Percentiles rank a stretch among this genome's conserved stretches.
phyloP scores from a whole-genome alignment of 352 stramenopile genomes.

The Phytophthora pinifolia region DNA sequence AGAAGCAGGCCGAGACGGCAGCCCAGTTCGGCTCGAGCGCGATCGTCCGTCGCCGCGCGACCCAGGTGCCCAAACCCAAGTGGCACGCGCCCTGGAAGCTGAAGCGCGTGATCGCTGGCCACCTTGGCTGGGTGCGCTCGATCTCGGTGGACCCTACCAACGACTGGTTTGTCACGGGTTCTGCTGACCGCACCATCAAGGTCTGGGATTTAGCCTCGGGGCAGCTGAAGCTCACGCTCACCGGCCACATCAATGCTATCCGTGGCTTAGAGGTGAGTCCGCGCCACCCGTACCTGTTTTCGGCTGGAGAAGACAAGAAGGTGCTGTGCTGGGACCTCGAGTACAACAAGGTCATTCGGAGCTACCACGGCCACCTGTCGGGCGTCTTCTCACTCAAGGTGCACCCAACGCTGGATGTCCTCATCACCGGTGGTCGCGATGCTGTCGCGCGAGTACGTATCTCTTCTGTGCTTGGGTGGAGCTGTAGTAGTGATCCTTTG shows the following conservation, averaged over 20 bases:
- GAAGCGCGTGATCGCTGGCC: slow-evolving; percentile 94
- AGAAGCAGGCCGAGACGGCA: slow-evolving; percentile 48
- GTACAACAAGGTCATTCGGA: slow-evolving; percentile 99
- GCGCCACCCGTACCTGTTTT: slow-evolving; percentile 98
- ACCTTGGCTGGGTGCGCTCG: slow-evolving; percentile 97
- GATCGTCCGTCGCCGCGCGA: slow-evolving; percentile 77
- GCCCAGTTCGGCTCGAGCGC: slow-evolving; percentile 57
- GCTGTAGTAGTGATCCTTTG: slow-evolving; percentile 18
- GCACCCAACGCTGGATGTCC: slow-evolving; percentile 98
- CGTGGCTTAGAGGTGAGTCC: slow-evolving; percentile 95
- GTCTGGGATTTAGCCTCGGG: slow-evolving; percentile 97
- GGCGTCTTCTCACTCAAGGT: slow-evolving; percentile 97
- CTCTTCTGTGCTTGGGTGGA: slow-evolving; percentile 45
- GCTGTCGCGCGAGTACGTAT: slow-evolving; percentile 73
- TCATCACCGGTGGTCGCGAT: slow-evolving; percentile 96
- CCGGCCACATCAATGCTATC: slow-evolving; percentile 98
- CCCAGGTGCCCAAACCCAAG: slow-evolving; percentile 94
- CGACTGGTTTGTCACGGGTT: slow-evolving; percentile 98
- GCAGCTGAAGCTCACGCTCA: slow-evolving; percentile 98
- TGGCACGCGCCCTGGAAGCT: slow-evolving; percentile 99
- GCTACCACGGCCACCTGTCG: slow-evolving; percentile 99
- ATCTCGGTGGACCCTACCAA: slow-evolving; percentile 98
- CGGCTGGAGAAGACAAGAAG: slow-evolving; percentile 98
- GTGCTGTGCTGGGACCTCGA: slow-evolving; percentile 99
- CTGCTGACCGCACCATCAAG: slow-evolving; percentile 98